Evolutionary conservation across 179 eudicot species (phyloP).

Genomic region (Dionaea muscipula): DNA sequence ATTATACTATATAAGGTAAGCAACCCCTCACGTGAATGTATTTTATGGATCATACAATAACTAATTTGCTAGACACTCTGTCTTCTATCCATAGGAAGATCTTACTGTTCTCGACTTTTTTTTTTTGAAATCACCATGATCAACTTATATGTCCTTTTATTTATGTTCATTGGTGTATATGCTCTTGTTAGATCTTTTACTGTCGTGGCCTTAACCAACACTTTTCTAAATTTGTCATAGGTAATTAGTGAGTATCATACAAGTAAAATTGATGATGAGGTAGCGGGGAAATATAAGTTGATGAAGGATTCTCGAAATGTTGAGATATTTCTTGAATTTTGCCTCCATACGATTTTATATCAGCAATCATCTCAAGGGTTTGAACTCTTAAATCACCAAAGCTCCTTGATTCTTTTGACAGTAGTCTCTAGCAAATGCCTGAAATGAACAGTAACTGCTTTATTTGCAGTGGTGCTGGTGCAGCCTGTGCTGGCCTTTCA

Average conservation of each 20-base stretch:
- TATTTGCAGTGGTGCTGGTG: conserved; percentile 56
- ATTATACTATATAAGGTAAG: too few relatives aligned
- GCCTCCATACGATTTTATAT: conserved; percentile 61
- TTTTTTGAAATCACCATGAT: too few relatives aligned
- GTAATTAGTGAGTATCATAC: conserved; percentile 79
- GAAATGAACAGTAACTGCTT: not conserved
- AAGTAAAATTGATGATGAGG: conserved; percentile 39
- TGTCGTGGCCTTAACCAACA: conserved; percentile 6
- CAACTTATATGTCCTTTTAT: not conserved
- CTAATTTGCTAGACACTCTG: too few relatives aligned
- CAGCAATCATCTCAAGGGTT: conserved; percentile 69
- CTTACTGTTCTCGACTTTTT: too few relatives aligned
- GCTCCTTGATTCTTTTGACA: not conserved
- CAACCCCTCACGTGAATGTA: too few relatives aligned
- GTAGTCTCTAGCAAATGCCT: not conserved
- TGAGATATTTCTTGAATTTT: conserved; percentile 75
- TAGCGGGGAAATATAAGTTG: conserved; percentile 45
- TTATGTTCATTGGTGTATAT: not conserved
- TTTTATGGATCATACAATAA: too few relatives aligned
- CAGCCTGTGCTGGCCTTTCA: conserved; percentile 75
- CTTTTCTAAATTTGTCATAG: conserved; percentile 26
- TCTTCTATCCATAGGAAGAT: too few relatives aligned
- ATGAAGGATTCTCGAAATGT: conserved; percentile 41
- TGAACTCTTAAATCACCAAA: conserved; percentile 10
- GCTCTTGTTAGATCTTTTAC: not conserved